Conservation (phyloP, 495 filamentous ascomycete genomes). For the Stereocaulon alpinum region DNA sequence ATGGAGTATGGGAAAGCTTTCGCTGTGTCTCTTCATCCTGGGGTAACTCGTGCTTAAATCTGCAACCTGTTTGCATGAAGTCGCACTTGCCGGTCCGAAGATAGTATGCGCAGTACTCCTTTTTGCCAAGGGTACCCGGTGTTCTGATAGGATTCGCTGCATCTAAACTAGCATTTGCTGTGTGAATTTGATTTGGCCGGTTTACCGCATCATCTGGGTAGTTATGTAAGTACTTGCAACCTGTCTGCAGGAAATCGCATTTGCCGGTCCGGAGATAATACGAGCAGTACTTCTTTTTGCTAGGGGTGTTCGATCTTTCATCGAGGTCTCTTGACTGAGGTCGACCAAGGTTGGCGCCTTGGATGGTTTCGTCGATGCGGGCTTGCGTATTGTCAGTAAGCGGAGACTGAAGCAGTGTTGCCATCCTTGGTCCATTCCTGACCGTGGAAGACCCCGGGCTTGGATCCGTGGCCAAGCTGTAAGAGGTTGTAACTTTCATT, state of each 20-base stretch:
- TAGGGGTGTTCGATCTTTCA: not conserved
- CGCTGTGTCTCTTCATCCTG: slow-evolving; percentile 45
- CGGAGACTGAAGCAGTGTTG: too few species aligned
- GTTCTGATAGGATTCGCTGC: not conserved
- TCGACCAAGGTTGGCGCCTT: not conserved
- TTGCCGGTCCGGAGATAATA: slow-evolving; percentile 78
- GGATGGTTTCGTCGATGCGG: too few species aligned
- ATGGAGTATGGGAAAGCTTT: slow-evolving; percentile 7
- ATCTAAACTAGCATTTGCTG: too few species aligned
- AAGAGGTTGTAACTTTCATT: too few species aligned
- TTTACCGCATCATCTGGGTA: slow-evolving; percentile 57
- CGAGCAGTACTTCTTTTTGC: slow-evolving; percentile 69
- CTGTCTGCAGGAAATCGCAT: slow-evolving; percentile 74
- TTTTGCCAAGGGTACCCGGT: slow-evolving; percentile 32
- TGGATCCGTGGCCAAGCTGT: too few species aligned
- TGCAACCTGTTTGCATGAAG: slow-evolving; percentile 72
- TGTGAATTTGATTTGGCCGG: slow-evolving; percentile 31
- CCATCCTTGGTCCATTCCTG: too few species aligned
- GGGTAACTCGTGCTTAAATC: slow-evolving; percentile 83
- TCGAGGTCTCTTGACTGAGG: not conserved
- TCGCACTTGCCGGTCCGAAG: slow-evolving; percentile 74
- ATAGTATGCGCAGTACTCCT: slow-evolving; percentile 81
- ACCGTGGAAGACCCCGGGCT: too few species aligned
- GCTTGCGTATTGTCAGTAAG: too few species aligned
- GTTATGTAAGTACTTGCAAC: slow-evolving; percentile 78